Conservation (phyloP, 768 basidiomycete species). For the Mrakia hoshinonis region DNA sequence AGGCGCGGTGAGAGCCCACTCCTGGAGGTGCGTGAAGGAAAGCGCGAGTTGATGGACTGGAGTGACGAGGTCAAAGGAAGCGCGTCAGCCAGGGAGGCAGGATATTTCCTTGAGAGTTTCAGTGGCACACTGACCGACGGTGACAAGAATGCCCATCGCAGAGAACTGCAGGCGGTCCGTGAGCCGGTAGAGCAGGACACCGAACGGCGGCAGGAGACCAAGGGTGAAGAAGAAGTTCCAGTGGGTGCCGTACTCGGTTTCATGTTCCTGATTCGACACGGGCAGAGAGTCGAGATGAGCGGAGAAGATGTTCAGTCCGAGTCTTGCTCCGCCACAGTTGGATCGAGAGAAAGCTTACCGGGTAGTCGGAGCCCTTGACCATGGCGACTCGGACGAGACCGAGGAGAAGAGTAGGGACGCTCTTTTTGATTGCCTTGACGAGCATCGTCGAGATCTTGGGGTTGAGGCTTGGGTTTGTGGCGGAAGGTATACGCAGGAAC, state of each 20-base stretch:
- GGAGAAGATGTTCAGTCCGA: background rate
- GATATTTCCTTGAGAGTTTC: background rate
- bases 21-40: slow-evolving; percentile 48
- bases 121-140: slow-evolving; percentile 47
- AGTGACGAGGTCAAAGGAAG: background rate
- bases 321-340: background rate
- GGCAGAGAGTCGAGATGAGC: background rate
- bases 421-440: slow-evolving; percentile 49
- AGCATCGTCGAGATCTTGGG: slow-evolving; percentile 50
- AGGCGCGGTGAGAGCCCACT: slow-evolving; percentile 58
- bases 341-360: slow-evolving; percentile 48
- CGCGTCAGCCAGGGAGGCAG: background rate
- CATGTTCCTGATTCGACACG: slow-evolving; percentile 60
- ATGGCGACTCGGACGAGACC: slow-evolving; percentile 70
- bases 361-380: slow-evolving; percentile 90
- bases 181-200: slow-evolving; percentile 61
- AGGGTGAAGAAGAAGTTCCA: slow-evolving; percentile 99
- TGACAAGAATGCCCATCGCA: slow-evolving; percentile 55
- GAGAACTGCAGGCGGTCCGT: slow-evolving; percentile 54
- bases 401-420: slow-evolving; percentile 58
- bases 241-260: slow-evolving; percentile 89
- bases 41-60: slow-evolving; percentile 66
- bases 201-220: slow-evolving; percentile 64
- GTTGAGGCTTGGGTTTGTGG: background rate
- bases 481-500: slow-evolving; percentile 43